Conservation (phyloP, 202 grass and related monocot species). For the Eragrostis tef region DNA sequence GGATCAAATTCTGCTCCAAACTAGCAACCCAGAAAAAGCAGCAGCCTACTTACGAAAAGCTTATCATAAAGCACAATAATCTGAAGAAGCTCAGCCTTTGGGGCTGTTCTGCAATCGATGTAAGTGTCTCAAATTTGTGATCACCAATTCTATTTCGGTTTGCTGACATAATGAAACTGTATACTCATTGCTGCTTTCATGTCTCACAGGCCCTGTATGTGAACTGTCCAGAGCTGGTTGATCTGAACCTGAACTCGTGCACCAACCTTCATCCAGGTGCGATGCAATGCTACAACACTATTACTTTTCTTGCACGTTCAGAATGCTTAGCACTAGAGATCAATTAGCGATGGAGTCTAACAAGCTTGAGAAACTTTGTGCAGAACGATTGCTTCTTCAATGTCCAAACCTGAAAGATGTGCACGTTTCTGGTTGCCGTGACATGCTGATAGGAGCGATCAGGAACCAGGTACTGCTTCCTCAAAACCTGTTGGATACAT, state of each 20-base stretch:
- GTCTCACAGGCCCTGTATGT: conserved; percentile 70
- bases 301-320: background rate
- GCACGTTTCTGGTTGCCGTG: conserved; percentile 72
- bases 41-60: conserved; percentile 58
- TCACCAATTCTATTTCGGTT: background rate
- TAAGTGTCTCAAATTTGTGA: conserved; percentile 41
- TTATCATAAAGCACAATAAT: conserved; percentile 75
- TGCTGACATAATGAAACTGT: background rate
- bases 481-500: background rate
- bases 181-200: conserved; percentile 37
- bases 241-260: conserved; percentile 94
- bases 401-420: conserved; percentile 81
- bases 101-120: conserved; percentile 84
- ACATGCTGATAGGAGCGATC: conserved; percentile 90
- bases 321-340: background rate
- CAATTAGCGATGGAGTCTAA: background rate
- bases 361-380: conserved; percentile 11
- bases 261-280: conserved; percentile 91
- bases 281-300: conserved; percentile 6
- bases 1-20: conserved; percentile 58
- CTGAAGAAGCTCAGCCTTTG: conserved; percentile 89
- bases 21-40: conserved; percentile 41
- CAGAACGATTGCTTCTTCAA: conserved; percentile 83
- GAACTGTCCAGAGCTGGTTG: conserved; percentile 85
- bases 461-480: conserved; percentile 71